Conservation (phyloP, 768 basidiomycete genomes). For the Pholiota conissans region DNA sequence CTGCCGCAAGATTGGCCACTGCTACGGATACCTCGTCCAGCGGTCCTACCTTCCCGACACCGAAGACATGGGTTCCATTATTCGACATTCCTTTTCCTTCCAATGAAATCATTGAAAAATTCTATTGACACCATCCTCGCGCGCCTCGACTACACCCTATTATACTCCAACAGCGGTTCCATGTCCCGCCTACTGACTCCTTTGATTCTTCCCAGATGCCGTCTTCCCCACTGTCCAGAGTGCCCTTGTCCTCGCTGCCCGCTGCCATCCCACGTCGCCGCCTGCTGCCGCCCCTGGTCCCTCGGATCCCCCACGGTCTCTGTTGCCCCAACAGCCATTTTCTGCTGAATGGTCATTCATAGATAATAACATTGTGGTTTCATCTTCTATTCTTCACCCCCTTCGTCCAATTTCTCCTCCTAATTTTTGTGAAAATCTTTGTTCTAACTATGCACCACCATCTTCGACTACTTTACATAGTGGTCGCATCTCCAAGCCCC, state of each 20-base stretch:
- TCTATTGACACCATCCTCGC: slow-evolving; percentile 32
- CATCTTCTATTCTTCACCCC: not conserved
- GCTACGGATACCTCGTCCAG: slow-evolving; percentile 39
- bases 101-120: slow-evolving; percentile 31
- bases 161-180: slow-evolving; percentile 9
- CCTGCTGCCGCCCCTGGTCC: no score
- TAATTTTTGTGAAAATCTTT: slow-evolving; percentile 9
- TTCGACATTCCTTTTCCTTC: slow-evolving; percentile 27
- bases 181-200: no score
- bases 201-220: no score
- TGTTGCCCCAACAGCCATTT: no score
- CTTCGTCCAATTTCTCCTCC: not conserved
- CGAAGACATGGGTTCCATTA: no score
- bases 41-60: no score
- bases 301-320: no score
- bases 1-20: slow-evolving; percentile 30
- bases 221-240: no score
- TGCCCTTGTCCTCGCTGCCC: no score
- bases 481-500: no score
- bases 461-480: slow-evolving; percentile 18
- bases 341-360: not conserved
- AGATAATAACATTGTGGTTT: not conserved
- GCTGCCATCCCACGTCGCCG: no score
- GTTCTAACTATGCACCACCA: slow-evolving; percentile 20
- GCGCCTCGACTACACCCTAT: slow-evolving; percentile 28